These are phyloP conservation scores for Serendipita sp. DNA, from an alignment of 768 basidiomycete genomes.

Conservation along the genomic window DNA sequence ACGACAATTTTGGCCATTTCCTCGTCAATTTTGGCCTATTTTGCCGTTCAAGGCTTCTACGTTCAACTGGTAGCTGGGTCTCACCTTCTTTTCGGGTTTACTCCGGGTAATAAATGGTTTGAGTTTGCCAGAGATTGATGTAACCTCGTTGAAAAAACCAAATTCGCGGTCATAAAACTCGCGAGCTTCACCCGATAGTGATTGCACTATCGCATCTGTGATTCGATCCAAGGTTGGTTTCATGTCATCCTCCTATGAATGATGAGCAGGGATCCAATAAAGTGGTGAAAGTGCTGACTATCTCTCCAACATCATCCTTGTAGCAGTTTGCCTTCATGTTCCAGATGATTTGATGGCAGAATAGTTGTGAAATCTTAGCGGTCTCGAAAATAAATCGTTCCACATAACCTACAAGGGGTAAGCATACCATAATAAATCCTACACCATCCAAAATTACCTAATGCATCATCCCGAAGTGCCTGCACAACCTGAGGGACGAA, in stretches of 20 bases:
- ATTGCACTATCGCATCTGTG: conserved; percentile 60
- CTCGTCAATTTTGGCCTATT: conserved; percentile 93
- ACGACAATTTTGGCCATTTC: conserved; percentile 95
- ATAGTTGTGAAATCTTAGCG: conserved; percentile 88
- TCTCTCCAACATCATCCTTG: conserved; percentile 76
- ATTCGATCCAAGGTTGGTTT: conserved; percentile 87
- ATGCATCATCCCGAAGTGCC: conserved; percentile 74
- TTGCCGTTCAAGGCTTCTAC: neutral
- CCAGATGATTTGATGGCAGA: conserved; percentile 99
- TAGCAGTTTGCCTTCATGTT: conserved; percentile 99
- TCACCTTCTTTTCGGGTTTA: conserved; percentile 91
- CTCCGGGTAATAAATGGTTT: conserved; percentile 91
- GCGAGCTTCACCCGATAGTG: conserved; percentile 76
- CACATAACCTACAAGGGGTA: conserved; percentile 57
- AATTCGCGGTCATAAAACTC: conserved; percentile 92
- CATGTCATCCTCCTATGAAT: conserved; percentile 71
- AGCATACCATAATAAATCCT: neutral
- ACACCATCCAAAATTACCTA: conserved; percentile 35
- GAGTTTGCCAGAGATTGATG: conserved; percentile 93
- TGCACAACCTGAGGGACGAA: conserved; percentile 98
- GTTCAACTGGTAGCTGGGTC: neutral
- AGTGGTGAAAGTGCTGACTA: conserved; percentile 29
- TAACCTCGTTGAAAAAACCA: conserved; percentile 87
- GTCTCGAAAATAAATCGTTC: conserved; percentile 93
- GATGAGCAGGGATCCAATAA: neutral